Evolutionary conservation across 768 basidiomycete species (phyloP), one percentile per base, ranked within the genome.

Genomic region (Rubroboletus pulcherrimus): DNA sequence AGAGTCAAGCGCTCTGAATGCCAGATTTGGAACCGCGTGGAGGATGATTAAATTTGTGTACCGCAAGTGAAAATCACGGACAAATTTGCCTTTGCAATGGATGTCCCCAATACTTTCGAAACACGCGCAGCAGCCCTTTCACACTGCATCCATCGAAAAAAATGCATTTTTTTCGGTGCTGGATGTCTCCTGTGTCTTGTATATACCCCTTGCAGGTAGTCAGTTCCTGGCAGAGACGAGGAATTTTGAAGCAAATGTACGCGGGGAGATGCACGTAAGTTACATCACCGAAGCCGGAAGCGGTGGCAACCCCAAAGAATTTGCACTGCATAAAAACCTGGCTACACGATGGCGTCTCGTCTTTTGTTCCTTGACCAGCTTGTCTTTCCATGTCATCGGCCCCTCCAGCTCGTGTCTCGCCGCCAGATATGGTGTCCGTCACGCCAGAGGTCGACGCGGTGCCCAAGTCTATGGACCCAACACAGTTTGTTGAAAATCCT

Each of bases 241-340:
- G 39, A 33, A 30, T 39, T 33, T 17, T 30, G 15, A 43, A 17
- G 19, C 1, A 29, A 53, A 51, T 24, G 5, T 34, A 17, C 2
- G 21, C 31, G 35, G 48, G n/a, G 24, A 24, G 4, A n/a, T 0
- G 26, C 4, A 38, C 48, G 48, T 49, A 49, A 14, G 21, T 38
- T 49, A 38, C 49, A 38, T 49, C 49, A 49, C 26, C 26, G 26
- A 17, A 29, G 24, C 12, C 48, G 5, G 24, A 49, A 59, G 54
- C 59, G 57, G 67, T 56, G 59, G 62, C 55, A 67, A 67, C 71
- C 70, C 70, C 70, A 71, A 71, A 73, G 69, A 73, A 67, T 71
- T 71, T 69, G 42, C 59, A 24, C 31, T 21, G 39, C 60, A 66
- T 68, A 66, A 71, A 49, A 72, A 57, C 56, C 51, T 57, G 34